Conservation (phyloP, 768 basidiomycete genomes). For the Boletellus sp. region DNA sequence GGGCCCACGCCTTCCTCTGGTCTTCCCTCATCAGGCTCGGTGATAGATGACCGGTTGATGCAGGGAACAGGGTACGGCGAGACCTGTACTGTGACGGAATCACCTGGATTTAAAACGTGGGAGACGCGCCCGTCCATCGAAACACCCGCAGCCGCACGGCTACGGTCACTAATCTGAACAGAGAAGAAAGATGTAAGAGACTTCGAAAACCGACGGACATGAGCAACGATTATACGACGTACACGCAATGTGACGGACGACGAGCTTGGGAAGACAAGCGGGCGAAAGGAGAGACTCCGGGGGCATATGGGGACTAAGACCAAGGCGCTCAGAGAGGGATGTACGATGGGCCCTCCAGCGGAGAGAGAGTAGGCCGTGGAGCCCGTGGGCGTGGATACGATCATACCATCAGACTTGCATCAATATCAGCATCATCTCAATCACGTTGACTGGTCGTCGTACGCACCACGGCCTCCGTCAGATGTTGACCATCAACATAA, state of each 20-base stretch:
- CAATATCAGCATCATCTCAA: conserved; percentile 12
- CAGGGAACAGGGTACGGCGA: conserved; percentile 92
- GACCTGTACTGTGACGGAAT: conserved; percentile 79
- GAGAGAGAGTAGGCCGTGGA: conserved; percentile 96
- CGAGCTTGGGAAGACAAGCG: conserved; percentile 83
- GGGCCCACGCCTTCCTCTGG: conserved; percentile 66
- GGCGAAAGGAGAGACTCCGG: conserved; percentile 86
- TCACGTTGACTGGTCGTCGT: conserved; percentile 1
- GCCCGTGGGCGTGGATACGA: conserved; percentile 93
- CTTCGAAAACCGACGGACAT: neutral
- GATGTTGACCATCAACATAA: conserved; percentile 89
- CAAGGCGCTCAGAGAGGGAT: conserved; percentile 85
- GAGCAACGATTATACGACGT: conserved; percentile 24
- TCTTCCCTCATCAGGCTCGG: conserved; percentile 42
- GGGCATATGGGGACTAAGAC: conserved; percentile 96
- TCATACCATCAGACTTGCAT: conserved; percentile 82
- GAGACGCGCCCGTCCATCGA: conserved; percentile 93
- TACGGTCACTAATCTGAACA: conserved; percentile 74
- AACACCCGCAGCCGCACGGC: conserved; percentile 82
- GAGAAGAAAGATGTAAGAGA: neutral
- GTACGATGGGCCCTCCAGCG: conserved; percentile 93
- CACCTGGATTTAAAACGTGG: conserved; percentile 76
- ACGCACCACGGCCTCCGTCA: conserved; percentile 92
- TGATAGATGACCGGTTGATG: conserved; percentile 81
- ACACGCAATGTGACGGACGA: conserved; percentile 74